Conservation (phyloP, 1,284 basidiomycete species). For the Boletus sp. region DNA sequence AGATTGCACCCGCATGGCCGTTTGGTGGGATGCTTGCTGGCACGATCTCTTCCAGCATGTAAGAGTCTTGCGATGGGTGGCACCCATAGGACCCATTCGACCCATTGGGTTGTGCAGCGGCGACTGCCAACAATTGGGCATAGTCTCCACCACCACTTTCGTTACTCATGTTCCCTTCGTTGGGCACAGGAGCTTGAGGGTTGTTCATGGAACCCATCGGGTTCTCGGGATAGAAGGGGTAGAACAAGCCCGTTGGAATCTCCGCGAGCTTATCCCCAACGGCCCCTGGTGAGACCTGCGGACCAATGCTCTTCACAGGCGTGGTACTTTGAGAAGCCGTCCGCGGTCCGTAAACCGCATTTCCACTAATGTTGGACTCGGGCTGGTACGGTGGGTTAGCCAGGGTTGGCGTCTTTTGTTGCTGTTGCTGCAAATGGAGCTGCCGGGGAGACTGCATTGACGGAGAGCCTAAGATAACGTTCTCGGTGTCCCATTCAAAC, state of each 20-base stretch:
- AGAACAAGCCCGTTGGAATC: constrained; percentile 65
- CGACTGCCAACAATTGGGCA: constrained; percentile 53
- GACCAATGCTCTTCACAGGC: constrained; percentile 25
- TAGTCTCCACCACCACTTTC: constrained; percentile 41
- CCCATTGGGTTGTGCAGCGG: constrained; percentile 47
- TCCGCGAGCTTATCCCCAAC: constrained; percentile 52
- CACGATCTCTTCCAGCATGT: constrained; percentile 66
- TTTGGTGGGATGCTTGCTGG: constrained; percentile 27
- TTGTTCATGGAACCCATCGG: constrained; percentile 28
- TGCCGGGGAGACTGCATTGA: constrained; percentile 32
- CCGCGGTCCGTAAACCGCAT: constrained; percentile 38
- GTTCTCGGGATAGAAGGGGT: constrained; percentile 69
- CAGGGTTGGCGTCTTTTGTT: constrained; percentile 48
- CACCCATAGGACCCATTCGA: constrained; percentile 47
- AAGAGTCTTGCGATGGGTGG: constrained; percentile 54
- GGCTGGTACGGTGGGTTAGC: constrained; percentile 28
- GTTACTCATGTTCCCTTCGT: constrained; percentile 22
- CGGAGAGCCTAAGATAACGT: constrained; percentile 30
- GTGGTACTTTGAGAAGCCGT: constrained; percentile 33
- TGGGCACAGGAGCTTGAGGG: constrained; percentile 19
- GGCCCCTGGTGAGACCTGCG: constrained; percentile 23
- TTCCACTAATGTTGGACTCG: constrained; percentile 18
- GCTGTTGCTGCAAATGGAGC: constrained; percentile 28
- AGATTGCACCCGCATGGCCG: constrained; percentile 37
- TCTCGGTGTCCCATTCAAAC: constrained; percentile 65